These are phyloP conservation scores for Sporobolomyces roseus DNA, from an alignment of 768 basidiomycete species.

Conservation along the genomic window DNA sequence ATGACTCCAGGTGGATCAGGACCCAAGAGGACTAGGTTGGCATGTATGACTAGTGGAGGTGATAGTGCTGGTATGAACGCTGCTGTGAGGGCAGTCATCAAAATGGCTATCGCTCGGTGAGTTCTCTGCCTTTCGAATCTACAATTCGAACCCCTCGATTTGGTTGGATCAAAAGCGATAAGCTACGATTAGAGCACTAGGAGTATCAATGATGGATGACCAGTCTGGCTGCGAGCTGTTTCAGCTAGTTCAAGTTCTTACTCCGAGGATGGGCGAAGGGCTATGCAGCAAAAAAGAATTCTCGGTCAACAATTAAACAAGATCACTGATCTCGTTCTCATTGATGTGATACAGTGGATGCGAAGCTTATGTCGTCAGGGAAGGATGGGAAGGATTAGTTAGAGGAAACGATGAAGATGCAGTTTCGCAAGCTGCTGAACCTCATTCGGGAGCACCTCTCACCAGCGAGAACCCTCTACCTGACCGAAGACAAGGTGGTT, in stretches of 20 bases:
- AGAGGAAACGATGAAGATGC: slow-evolving; percentile 64
- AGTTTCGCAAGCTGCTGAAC: slow-evolving; percentile 44
- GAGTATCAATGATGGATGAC: too few species aligned
- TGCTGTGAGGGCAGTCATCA: slow-evolving; percentile 87
- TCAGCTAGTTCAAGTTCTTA: too few species aligned
- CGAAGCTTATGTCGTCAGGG: slow-evolving; percentile 91
- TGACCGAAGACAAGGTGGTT: slow-evolving; percentile 26
- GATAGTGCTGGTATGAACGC: slow-evolving; percentile 93
- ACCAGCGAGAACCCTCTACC: slow-evolving; percentile 35
- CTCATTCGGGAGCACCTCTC: slow-evolving; percentile 44
- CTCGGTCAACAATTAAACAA: too few species aligned
- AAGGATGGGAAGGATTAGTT: slow-evolving; percentile 97
- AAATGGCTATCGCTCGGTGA: slow-evolving; percentile 83
- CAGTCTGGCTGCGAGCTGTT: too few species aligned
- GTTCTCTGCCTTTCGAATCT: slow-evolving; percentile 45
- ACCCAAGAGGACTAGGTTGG: slow-evolving; percentile 48
- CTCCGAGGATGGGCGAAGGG: slow-evolving; percentile 11
- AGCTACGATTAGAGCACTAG: too few species aligned
- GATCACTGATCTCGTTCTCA: not conserved
- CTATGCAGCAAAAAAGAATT: not conserved
- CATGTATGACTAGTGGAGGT: slow-evolving; percentile 90
- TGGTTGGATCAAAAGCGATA: too few species aligned
- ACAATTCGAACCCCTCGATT: too few species aligned
- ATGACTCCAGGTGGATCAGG: slow-evolving; percentile 15
- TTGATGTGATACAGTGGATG: slow-evolving; percentile 65